phyloP scores from a whole-genome alignment of 208 protist genomes.

The Trypanosoma platydactyli region DNA sequence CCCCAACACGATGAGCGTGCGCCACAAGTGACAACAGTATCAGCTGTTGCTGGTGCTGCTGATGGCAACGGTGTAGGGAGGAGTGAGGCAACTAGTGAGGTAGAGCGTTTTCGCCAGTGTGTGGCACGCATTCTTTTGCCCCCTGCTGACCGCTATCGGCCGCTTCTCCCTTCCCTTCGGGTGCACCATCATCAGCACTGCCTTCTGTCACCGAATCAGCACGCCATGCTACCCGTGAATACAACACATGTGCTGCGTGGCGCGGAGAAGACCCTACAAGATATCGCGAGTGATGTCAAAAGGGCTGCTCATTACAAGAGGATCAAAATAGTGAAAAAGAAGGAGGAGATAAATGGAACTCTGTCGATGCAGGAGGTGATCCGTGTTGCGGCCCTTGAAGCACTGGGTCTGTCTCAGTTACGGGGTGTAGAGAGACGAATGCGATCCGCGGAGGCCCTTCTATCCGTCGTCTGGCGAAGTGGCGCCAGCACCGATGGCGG shows the following conservation, averaged over 20 bases:
- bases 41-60: not conserved
- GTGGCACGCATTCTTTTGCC: slow-evolving; percentile 5
- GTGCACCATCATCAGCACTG: slow-evolving; percentile 1
- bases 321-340: not conserved
- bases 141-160: not conserved
- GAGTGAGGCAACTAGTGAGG: not conserved
- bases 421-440: slow-evolving; percentile 18
- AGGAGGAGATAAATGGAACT: not conserved
- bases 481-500: slow-evolving; percentile 1
- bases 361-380: not conserved
- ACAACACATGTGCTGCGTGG: slow-evolving; percentile 6
- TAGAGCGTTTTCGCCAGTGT: slow-evolving; percentile 13
- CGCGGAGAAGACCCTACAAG: not conserved
- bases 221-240: slow-evolving; percentile 10
- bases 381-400: slow-evolving; percentile 6
- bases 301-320: not conserved
- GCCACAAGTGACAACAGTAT: not conserved
- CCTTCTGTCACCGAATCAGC: slow-evolving; percentile 5
- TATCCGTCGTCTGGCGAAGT: slow-evolving; percentile 15
- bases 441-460: slow-evolving; percentile 14
- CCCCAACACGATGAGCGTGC: slow-evolving; percentile 1
- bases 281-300: not conserved
- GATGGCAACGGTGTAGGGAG: not conserved
- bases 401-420: slow-evolving; percentile 11
- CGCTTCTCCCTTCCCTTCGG: not conserved